phyloP scores from a whole-genome alignment of 2,329 filamentous ascomycete species.

The Colletotrichum destructivum region DNA sequence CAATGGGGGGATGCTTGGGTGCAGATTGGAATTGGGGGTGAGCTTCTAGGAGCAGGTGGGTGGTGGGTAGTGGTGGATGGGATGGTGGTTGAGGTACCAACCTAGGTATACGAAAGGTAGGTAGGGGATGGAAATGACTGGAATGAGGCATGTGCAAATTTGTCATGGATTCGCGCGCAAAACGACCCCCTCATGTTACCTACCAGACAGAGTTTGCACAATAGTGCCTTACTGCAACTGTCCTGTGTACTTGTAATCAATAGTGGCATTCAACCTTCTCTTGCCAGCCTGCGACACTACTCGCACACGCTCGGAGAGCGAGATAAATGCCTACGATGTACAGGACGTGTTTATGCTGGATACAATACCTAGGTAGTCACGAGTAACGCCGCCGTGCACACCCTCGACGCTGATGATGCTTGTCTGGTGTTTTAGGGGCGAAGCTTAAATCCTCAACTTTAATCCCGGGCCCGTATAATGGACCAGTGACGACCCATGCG shows the following conservation, averaged over 20 bases:
- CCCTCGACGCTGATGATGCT: slow-evolving; percentile 12
- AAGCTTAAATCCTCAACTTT: slow-evolving; percentile 36
- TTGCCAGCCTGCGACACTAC: no score
- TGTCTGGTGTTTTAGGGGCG: slow-evolving; percentile 36
- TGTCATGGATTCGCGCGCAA: slow-evolving; percentile 9
- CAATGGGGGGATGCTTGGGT: background rate
- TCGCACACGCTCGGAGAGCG: no score
- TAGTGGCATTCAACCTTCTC: no score
- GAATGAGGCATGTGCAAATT: slow-evolving; percentile 18
- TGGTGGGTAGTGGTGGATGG: background rate
- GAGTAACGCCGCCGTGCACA: background rate
- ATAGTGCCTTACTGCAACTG: no score
- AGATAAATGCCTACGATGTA: no score
- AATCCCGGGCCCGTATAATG: background rate
- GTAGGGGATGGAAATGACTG: no score
- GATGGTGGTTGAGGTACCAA: background rate
- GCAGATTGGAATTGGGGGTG: slow-evolving; percentile 19
- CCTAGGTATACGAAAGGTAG: no score
- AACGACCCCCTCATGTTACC: background rate
- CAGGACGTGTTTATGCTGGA: no score
- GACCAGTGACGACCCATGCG: no score
- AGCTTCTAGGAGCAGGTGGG: background rate
- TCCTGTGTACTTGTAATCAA: no score
- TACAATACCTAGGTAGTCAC: no score
- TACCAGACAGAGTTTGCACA: background rate